Percentiles rank a stretch among this genome's conserved stretches.
These are phyloP conservation scores for Diplocarpon mali DNA, from an alignment of 2,329 filamentous ascomycete species.

Conservation along the genomic window DNA sequence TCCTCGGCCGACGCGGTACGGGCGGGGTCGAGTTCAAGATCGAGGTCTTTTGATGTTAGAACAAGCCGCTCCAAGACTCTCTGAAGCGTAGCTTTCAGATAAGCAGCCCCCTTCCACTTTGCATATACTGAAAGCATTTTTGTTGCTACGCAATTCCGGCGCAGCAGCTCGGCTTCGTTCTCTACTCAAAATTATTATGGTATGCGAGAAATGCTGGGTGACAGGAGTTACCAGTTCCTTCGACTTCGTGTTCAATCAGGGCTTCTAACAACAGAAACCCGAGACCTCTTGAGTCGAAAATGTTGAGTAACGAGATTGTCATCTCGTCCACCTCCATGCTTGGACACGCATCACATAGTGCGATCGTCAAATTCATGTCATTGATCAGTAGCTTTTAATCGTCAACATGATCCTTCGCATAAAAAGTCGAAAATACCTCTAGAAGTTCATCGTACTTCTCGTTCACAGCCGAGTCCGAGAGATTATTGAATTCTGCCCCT, in stretches of 20 bases:
- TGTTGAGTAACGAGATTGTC: slow-evolving; percentile 54
- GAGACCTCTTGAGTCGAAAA: slow-evolving; percentile 56
- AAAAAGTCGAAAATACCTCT: slow-evolving; percentile 32
- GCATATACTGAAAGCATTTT: slow-evolving; percentile 63
- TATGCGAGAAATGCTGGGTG: not conserved
- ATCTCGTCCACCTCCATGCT: slow-evolving; percentile 59
- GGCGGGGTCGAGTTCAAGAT: slow-evolving; percentile 56
- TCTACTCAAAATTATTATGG: slow-evolving; percentile 31
- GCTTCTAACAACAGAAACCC: slow-evolving; percentile 54
- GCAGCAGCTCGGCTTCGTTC: slow-evolving; percentile 55
- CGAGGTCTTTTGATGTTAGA: slow-evolving; percentile 54
- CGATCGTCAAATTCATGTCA: slow-evolving; percentile 50
- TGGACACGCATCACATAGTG: slow-evolving; percentile 55
- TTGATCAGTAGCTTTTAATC: slow-evolving; percentile 42
- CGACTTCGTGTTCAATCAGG: slow-evolving; percentile 57
- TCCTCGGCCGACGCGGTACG: slow-evolving; percentile 50
- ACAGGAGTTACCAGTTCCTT: slow-evolving; percentile 43
- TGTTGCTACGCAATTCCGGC: slow-evolving; percentile 60
- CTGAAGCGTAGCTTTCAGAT: slow-evolving; percentile 52
- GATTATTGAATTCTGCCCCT: slow-evolving; percentile 58
- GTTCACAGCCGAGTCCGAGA: slow-evolving; percentile 55
- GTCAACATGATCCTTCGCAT: slow-evolving; percentile 6
- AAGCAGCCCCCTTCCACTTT: slow-evolving; percentile 57
- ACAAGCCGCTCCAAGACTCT: slow-evolving; percentile 57
- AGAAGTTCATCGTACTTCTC: slow-evolving; percentile 59